Percentiles rank a stretch among this genome's conserved stretches.
phyloP scores from a whole-genome alignment of 345 rosid species.

The Hirschfeldia incana region DNA sequence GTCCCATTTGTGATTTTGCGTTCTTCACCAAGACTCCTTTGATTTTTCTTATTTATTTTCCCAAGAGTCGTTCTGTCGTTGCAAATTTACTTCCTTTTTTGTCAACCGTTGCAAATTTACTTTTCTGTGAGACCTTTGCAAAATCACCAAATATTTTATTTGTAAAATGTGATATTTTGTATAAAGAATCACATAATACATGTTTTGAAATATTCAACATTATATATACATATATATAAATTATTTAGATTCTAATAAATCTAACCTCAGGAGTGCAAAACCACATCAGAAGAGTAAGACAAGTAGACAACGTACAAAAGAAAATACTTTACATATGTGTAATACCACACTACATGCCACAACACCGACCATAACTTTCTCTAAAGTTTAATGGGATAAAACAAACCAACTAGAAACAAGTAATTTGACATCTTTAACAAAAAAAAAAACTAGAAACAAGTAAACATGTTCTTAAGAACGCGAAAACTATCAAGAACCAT shows the following conservation, averaged over 20 bases:
- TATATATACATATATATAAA: neutral
- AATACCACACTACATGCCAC: neutral
- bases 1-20: neutral
- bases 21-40: slow-evolving; percentile 9
- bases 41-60: neutral
- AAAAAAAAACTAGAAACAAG: neutral
- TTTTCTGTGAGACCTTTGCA: neutral
- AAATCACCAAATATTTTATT: neutral
- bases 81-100: neutral
- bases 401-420: neutral
- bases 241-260: neutral
- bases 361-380: neutral
- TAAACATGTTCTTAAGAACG: neutral
- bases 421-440: neutral
- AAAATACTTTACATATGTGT: neutral
- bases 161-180: neutral
- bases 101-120: neutral
- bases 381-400: neutral
- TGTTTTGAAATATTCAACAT: neutral
- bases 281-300: slow-evolving; percentile 3
- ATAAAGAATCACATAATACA: neutral
- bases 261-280: neutral
- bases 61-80: neutral
- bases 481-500: neutral
- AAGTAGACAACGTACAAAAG: neutral